Base-by-base conservation (phyloP, 257 asterid species). In the Nicotiana knightiana region DNA sequence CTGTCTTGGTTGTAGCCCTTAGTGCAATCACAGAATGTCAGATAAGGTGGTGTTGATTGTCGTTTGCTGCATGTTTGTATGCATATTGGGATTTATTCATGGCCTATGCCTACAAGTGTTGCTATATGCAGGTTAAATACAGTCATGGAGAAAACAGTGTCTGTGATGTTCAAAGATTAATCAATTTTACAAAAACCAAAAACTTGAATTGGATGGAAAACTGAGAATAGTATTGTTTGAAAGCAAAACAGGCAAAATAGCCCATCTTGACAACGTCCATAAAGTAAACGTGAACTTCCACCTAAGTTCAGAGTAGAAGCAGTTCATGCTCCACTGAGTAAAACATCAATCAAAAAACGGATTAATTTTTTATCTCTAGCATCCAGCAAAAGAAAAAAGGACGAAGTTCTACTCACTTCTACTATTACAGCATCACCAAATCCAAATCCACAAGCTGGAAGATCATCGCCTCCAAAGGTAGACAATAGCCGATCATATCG, bases 381-480 rank as follows among this genome's bases (percentile, higher is more conserved):
- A 73, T 48, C 43, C 79, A 26, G 15, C n/a, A 12, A 82, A 48
- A 59, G 35, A 59, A 67, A 64, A 65, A 37, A 17, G 55, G 39
- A 28, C 2, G 81, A 87, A 78, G 76, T 63, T 76, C 26, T 4
- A 87, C 97, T 89, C 84, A 96, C 99, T 91, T 96, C 99, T n/a
- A 94, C 67, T 82, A 96, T 90, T 61, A 96, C 99, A 39, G 99
- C 99, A 88, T 96, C 99, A 26, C 98, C 99, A 80, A 94, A 94
- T 84, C 99, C 99, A 89, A 94, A 96, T 81, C 99, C 99, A 88
- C 99, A 96, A 76, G 99, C 98, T 58, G 99, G 97, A 82, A 93
- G 61, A 82, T 94, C 98, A 79, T 96, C 97, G 30, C 98, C 98
- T 84, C 98, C 98, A 63, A 93, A 96, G 28, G 97, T 93, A 76